Evolutionary conservation across 805 yeast species (phyloP).

Genomic region (Pichia gijzeniarum): DNA sequence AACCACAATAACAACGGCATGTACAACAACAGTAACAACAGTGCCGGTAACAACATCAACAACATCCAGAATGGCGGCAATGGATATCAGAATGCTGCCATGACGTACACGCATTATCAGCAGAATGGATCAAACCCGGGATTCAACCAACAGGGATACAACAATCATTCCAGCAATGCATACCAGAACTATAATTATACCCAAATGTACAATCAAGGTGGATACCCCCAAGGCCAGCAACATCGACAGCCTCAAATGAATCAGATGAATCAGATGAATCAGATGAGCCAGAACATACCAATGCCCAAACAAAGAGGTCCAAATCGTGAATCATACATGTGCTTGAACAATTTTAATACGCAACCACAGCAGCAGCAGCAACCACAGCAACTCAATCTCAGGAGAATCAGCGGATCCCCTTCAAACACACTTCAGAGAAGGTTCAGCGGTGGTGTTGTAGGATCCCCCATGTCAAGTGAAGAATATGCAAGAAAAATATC

Average conservation of each 20-base stretch:
- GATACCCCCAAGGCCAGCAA: not conserved
- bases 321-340: conserved; percentile 11
- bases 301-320: not conserved
- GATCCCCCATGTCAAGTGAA: conserved; percentile 20
- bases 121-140: not conserved
- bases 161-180: not conserved
- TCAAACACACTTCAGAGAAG: conserved; percentile 6
- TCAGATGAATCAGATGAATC: too few relatives aligned
- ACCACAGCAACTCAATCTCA: conserved; percentile 3
- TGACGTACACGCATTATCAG: not conserved
- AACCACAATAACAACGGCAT: too few relatives aligned
- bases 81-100: not conserved
- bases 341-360: conserved; percentile 1
- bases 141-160: too few relatives aligned
- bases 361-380: conserved; percentile 10
- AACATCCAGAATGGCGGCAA: conserved; percentile 2
- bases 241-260: not conserved
- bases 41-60: conserved; percentile 8
- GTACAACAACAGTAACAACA: conserved; percentile 8
- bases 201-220: too few relatives aligned
- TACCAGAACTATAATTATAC: too few relatives aligned
- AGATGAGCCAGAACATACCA: not conserved
- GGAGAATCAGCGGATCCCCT: conserved; percentile 4
- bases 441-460: conserved; percentile 15
- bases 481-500: conserved; percentile 17